Base-by-base conservation (phyloP, 2,329 filamentous ascomycete species). In the Helotiales sp. region DNA sequence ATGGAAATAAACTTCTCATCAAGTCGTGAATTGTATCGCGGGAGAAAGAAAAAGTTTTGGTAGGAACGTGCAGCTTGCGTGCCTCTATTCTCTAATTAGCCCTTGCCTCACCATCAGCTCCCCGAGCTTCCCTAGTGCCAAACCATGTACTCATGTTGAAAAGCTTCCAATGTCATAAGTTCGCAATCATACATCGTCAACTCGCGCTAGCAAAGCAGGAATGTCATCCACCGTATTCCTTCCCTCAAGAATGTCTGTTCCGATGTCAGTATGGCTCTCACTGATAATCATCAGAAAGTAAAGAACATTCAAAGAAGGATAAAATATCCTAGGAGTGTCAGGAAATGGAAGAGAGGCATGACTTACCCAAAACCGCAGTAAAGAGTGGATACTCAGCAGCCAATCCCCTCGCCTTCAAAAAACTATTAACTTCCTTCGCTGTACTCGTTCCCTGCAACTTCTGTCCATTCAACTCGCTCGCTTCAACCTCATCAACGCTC, bases 381-480 rank as follows among this genome's bases (percentile, higher is more conserved):
- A 99, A 96, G 5, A 99, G 78, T 19, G 95, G 95, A 73, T 96
- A 99, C 52, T 96, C 88, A 30, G 84, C 79, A 76, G 96, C 92
- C 63, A 88, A 76, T 0, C 88, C 89, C 64, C 89, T 82, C 50
- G 85, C 84, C 78, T 89, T 90, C 70, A 99, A 76, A 75, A 98
- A 98, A 50, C 81, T 86, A 77, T 96, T 90, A 40, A 99, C 93
- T 74, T 99, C 95, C 63, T 87, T 84, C 8, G 95, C 93, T 2
- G 95, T 99, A 66, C 88, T 88, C 0, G 92, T 98, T 34, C 95
- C 95, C 77, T 99, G 95, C 58, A 99, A 79, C 79, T 96, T 96
- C 80, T 99, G 95, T 13, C 95, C 95, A 72, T 99, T 98, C 61
- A 99, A 81, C 72, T 97, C 93, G 58, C 86, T 83, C 70, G 84